phyloP scores from a whole-genome alignment of 2,329 filamentous ascomycete species.

The Orbilia javanica region DNA sequence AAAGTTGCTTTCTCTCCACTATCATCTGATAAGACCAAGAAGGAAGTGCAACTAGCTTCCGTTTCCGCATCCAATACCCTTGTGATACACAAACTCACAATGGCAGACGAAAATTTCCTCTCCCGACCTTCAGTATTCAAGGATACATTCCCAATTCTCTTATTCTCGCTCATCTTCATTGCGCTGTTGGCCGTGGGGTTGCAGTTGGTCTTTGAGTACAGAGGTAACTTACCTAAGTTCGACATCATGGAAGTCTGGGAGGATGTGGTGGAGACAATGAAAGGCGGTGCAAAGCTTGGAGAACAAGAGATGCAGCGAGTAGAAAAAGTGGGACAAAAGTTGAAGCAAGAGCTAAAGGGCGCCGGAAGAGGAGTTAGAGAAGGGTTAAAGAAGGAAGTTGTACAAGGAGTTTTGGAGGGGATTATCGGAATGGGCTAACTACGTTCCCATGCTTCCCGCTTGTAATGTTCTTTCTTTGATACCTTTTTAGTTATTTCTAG shows the following conservation, averaged over 20 bases:
- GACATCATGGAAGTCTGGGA: conserved; percentile 57
- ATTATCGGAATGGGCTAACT: conserved; percentile 54
- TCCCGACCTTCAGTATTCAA: conserved; percentile 37
- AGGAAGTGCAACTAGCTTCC: conserved; percentile 45
- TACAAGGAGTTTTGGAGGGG: conserved; percentile 54
- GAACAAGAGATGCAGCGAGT: conserved; percentile 47
- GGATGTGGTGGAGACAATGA: conserved; percentile 50
- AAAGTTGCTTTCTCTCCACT: conserved; percentile 53
- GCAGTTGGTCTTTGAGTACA: conserved; percentile 55
- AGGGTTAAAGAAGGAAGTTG: conserved; percentile 53
- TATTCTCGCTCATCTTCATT: conserved; percentile 53
- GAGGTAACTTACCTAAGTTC: conserved; percentile 53
- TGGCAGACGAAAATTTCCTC: conserved; percentile 43
- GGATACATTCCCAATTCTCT: conserved; percentile 48
- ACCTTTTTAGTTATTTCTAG: neutral
- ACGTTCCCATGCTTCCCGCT: neutral
- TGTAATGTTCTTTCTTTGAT: neutral
- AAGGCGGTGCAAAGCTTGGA: conserved; percentile 47
- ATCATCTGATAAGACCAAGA: conserved; percentile 29
- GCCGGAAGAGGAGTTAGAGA: conserved; percentile 51
- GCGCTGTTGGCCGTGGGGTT: conserved; percentile 44
- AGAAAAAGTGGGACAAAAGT: conserved; percentile 52
- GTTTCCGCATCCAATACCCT: conserved; percentile 56
- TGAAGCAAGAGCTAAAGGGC: conserved; percentile 48
- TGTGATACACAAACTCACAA: conserved; percentile 35